Evolutionary conservation across 345 rosid species (phyloP).

Genomic region (Ceriops decandra): DNA sequence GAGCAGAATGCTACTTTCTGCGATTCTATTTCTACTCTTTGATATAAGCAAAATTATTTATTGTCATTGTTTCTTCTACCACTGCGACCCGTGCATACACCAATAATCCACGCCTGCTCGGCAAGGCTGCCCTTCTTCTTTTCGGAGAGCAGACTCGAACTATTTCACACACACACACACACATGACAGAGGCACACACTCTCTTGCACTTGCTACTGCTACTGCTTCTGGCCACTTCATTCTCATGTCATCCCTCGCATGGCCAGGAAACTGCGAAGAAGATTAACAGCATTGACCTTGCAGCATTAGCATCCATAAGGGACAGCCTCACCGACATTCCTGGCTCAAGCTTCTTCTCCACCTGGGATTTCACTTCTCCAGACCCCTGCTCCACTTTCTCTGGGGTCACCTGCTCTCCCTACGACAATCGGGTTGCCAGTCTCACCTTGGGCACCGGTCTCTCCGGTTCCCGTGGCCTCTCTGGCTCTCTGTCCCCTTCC

Average conservation of each 20-base stretch:
- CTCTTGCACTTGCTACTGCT: slow-evolving; percentile 9
- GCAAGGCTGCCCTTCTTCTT: neutral
- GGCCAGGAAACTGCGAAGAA: slow-evolving; percentile 8
- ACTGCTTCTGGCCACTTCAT: neutral
- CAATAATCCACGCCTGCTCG: too few species aligned
- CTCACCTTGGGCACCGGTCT: slow-evolving; percentile 54
- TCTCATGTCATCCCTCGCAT: neutral
- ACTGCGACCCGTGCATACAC: too few species aligned
- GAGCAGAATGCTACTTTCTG: too few species aligned
- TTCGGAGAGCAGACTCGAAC: neutral
- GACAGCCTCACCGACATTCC: slow-evolving; percentile 62
- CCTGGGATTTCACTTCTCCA: slow-evolving; percentile 53
- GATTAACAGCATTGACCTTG: slow-evolving; percentile 30
- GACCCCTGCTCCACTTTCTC: slow-evolving; percentile 67
- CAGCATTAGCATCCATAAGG: slow-evolving; percentile 46
- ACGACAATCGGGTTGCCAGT: slow-evolving; percentile 30
- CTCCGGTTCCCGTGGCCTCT: slow-evolving; percentile 49
- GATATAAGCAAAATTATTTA: too few species aligned
- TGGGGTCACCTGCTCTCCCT: slow-evolving; percentile 52
- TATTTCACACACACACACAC: neutral
- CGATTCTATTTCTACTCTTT: too few species aligned
- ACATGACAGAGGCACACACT: neutral
- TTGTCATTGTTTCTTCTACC: too few species aligned
- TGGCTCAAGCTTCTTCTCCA: slow-evolving; percentile 49
- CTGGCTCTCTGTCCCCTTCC: slow-evolving; percentile 68